Evolutionary conservation across 768 basidiomycete genomes (phyloP).

Genomic region (Jaapia argillacea): DNA sequence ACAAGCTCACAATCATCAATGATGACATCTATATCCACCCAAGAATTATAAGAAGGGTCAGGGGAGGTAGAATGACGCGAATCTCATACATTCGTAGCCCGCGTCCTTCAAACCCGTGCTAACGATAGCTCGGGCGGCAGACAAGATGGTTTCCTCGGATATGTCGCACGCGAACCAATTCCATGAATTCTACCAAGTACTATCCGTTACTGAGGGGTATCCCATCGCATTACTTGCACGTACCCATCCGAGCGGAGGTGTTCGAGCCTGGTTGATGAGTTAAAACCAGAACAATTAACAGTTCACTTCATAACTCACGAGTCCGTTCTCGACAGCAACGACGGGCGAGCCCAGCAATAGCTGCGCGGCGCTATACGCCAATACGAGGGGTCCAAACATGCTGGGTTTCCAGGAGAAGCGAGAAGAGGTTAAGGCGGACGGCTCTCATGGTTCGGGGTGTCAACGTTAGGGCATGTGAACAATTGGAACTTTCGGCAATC

Average conservation of each 20-base stretch:
- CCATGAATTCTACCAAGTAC: conserved; percentile 24
- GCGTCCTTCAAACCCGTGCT: conserved; percentile 19
- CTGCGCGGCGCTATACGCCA: no score
- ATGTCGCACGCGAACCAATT: conserved; percentile 29
- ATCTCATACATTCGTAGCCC: conserved; percentile 26
- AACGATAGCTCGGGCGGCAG: conserved; percentile 23
- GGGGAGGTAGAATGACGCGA: background rate
- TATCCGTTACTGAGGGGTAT: background rate
- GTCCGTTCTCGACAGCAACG: background rate
- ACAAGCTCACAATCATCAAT: conserved; percentile 26
- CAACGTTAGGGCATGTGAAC: no score
- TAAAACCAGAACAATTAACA: background rate
- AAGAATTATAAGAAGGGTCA: background rate
- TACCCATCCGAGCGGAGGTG: background rate
- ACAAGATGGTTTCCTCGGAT: conserved; percentile 22
- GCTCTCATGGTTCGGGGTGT: no score
- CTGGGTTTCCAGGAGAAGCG: no score
- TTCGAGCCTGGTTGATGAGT: background rate
- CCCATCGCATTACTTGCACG: background rate
- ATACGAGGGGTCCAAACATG: no score
- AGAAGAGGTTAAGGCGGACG: no score
- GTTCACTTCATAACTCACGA: background rate
- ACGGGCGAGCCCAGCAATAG: no score
- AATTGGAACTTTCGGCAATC: no score
- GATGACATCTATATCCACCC: conserved; percentile 18